Conservation (phyloP, 2,329 filamentous ascomycete genomes). For the Colletotrichum nymphaeae region DNA sequence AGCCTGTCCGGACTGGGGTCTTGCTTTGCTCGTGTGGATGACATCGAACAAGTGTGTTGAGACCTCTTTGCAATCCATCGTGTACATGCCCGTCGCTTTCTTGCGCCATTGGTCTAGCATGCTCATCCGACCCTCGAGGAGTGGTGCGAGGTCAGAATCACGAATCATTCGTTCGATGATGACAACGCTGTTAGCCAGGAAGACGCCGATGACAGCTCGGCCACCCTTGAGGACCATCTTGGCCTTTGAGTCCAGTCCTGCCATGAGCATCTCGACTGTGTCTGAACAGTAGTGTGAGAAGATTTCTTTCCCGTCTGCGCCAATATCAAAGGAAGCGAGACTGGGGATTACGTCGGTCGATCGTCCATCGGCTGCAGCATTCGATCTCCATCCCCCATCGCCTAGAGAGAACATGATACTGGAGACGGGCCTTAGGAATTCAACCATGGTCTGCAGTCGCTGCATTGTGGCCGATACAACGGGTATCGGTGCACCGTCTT, state of each 20-base stretch:
- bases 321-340: constrained; percentile 84
- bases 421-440: constrained; percentile 86
- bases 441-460: constrained; percentile 86
- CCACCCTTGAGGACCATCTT: constrained; percentile 78
- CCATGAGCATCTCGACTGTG: constrained; percentile 84
- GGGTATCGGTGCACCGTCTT: constrained; percentile 82
- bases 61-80: constrained; percentile 89
- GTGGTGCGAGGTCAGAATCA: constrained; percentile 79
- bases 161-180: constrained; percentile 88
- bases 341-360: constrained; percentile 75
- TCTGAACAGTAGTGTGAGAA: constrained; percentile 92
- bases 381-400: constrained; percentile 87
- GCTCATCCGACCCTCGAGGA: constrained; percentile 75
- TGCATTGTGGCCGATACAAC: constrained; percentile 88
- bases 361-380: constrained; percentile 60
- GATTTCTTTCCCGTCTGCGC: constrained; percentile 87
- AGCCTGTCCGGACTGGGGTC: constrained; percentile 79
- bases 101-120: constrained; percentile 88
- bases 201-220: constrained; percentile 85
- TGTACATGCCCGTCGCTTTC: constrained; percentile 83
- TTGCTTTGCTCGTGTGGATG: constrained; percentile 85
- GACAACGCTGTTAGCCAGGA: constrained; percentile 88
- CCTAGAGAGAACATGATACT: constrained; percentile 93
- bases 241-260: constrained; percentile 79
- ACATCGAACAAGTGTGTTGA: constrained; percentile 89